Conservation (phyloP, 768 basidiomycete genomes). For the Postia placenta region DNA sequence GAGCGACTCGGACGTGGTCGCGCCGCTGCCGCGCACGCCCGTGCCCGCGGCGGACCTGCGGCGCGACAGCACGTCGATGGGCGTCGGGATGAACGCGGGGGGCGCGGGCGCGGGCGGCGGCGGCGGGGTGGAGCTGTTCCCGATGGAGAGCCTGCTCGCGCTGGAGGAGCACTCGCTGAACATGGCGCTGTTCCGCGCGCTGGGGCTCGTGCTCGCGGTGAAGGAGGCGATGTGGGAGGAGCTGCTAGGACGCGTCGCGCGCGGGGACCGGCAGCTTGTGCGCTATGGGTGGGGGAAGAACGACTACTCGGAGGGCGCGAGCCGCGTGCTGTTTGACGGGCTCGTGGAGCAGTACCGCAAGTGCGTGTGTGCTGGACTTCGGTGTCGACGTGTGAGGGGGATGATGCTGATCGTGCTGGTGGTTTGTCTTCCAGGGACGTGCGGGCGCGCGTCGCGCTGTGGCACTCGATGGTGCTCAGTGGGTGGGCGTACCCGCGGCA, state of each 20-base stretch:
- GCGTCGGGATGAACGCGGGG: too few relatives aligned
- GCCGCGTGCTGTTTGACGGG: constrained; percentile 18
- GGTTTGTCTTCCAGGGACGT: constrained; percentile 17
- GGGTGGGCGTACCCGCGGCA: constrained; percentile 22
- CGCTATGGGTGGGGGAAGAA: constrained; percentile 18
- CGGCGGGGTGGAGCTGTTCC: constrained; percentile 14
- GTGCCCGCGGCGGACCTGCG: constrained; percentile 3
- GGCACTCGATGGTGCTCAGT: constrained; percentile 18
- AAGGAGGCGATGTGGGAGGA: constrained; percentile 28
- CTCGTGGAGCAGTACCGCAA: constrained; percentile 19
- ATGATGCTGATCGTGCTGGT: not conserved
- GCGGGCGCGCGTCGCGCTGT: constrained; percentile 20
- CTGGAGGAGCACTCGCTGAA: constrained; percentile 17
- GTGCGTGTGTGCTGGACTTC: constrained; percentile 9
- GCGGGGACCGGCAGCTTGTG: constrained; percentile 7
- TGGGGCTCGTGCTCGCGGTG: constrained; percentile 16
- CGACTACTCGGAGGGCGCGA: constrained; percentile 14
- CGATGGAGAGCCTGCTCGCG: constrained; percentile 6
- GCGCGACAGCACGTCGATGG: constrained; percentile 13
- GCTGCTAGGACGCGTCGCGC: constrained; percentile 14
- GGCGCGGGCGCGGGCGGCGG: too few relatives aligned
- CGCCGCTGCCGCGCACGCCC: not conserved
- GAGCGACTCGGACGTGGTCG: not conserved
- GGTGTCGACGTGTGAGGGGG: too few relatives aligned
- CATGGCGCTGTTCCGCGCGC: constrained; percentile 22